Evolutionary conservation across 169 alveolate species (phyloP), one percentile per base, ranked within the genome.

Genomic region (Ichthyophthirius multifiliis): DNA sequence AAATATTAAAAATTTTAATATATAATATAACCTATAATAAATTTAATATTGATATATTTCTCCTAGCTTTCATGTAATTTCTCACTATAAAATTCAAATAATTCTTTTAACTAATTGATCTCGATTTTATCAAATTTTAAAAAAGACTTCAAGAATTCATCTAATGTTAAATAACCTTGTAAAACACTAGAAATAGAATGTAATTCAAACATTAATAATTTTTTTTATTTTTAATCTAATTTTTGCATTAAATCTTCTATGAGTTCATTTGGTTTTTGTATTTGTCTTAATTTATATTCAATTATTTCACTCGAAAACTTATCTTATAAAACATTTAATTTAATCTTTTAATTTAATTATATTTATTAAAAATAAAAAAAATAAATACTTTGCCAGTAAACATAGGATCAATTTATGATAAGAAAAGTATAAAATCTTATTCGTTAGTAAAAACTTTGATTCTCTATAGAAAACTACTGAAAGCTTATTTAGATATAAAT

Each of bases 201-300:
- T 13, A 67, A 39, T 9, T 44, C 15, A 10, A 34, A 39, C 77
- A 67, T 67, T 31, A 67, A 37, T 16, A 5, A 18, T 4, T 27
- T 44, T 67, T 62, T 67, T 67, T 67, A n/a, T 20, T 16, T 39
- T n/a, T 34, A 10, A n/a, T 34, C 30, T n/a, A 67, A 34, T 30
- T 41, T 41, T 6, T 9, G 32, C 77, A 67, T 67, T 4, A 67
- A n/a, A 18, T 67, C 5, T 7, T 67, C 46, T 15, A 67, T 67
- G 7, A 67, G 45, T 20, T 67, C 77, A 37, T 67, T 39, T 15
- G 77, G 77, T 67, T 44, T 67, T 41, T 67, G 18, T 1, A 64
- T 32, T 15, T 20, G 18, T 27, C 41, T 55, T 2, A 55, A n/a
- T 23, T 55, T 55, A 55, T 55, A 55, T 55, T 55, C 71, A 15